Evolutionary conservation across 2,329 filamentous ascomycete genomes (phyloP), one percentile per base, ranked within the genome.

Genomic region (Fusarium newnesense): DNA sequence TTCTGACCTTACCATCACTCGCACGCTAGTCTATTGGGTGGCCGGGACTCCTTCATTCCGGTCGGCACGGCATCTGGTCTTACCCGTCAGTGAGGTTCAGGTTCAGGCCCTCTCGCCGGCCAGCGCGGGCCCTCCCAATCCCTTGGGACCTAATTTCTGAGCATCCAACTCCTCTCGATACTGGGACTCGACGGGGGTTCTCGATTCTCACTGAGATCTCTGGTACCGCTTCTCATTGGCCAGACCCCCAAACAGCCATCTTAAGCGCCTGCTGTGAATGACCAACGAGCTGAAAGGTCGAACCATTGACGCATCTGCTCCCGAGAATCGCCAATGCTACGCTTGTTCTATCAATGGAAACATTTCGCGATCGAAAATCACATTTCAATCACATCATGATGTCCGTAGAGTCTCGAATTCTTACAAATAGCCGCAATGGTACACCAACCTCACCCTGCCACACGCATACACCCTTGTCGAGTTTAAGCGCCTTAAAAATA

Each of bases 401-500:
- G 28, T 50, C 64, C 36, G 46, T 60, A 52, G 28, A 40, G 44
- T 67, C 60, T 54, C 47, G 60, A 37, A 58, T 49, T 64, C 52
- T 63, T 61, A 59, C 64, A 68, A 65, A 52, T 36, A 69, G 60
- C 67, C 64, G 40, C 64, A 74, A 68, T 36, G 32, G 47, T 54
- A 64, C 56, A 43, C 46, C 54, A 65, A 56, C 69, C 53, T 60
- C 36, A 49, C 65, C 64, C 42, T 73, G 60, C 60, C 56, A 65
- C 63, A 69, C 60, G 47, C 53, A 49, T 30, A 46, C 30, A 63
- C 63, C 56, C 57, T 52, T 50, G 65, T 53, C 60, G 24, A 39
- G 40, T 34, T 73, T 76, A 77, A 77, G 75, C 76, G 76, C 76
- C 67, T 57, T 77, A 77, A 76, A 77, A 77, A 76, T 77, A 77